Evolutionary conservation across 23 red algal species (phyloP).

Genomic region (Gracilaria vermiculophylla): DNA sequence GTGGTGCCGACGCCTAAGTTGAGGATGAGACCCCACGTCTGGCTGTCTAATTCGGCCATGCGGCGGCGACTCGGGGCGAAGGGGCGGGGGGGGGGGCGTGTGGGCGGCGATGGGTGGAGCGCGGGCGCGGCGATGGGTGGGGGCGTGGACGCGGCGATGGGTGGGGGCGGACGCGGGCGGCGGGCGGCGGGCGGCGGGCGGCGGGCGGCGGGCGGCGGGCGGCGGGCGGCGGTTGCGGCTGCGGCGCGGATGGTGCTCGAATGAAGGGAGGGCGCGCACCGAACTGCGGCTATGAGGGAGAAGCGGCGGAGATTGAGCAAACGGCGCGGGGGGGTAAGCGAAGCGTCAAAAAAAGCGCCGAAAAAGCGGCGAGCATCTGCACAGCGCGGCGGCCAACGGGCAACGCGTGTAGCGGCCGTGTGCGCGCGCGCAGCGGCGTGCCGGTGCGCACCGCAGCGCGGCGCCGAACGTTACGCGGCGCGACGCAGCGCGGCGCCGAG

Average conservation of each 20-base stretch:
- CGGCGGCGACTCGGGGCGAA: background rate
- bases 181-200: background rate
- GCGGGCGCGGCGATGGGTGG: background rate
- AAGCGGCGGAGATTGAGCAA: background rate
- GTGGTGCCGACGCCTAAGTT: constrained; percentile 35
- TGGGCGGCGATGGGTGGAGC: background rate
- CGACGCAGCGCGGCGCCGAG: background rate
- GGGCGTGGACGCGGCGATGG: background rate
- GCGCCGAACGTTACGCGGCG: background rate
- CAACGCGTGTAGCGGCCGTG: no score
- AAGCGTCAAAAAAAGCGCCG: no score
- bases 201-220: background rate
- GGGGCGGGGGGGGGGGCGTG: background rate
- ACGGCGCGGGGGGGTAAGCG: background rate
- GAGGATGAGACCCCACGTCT: constrained; percentile 58
- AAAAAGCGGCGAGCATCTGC: no score
- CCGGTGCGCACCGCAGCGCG: no score
- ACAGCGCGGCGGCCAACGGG: no score
- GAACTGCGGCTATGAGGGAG: background rate
- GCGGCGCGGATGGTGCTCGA: background rate
- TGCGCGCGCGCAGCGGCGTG: no score
- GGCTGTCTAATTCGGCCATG: constrained; percentile 34
- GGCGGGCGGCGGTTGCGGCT: background rate
- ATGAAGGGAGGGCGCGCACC: background rate
- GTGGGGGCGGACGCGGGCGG: background rate